Evolutionary conservation across 345 rosid genomes (phyloP).

Genomic region (Lepidium didymum): DNA sequence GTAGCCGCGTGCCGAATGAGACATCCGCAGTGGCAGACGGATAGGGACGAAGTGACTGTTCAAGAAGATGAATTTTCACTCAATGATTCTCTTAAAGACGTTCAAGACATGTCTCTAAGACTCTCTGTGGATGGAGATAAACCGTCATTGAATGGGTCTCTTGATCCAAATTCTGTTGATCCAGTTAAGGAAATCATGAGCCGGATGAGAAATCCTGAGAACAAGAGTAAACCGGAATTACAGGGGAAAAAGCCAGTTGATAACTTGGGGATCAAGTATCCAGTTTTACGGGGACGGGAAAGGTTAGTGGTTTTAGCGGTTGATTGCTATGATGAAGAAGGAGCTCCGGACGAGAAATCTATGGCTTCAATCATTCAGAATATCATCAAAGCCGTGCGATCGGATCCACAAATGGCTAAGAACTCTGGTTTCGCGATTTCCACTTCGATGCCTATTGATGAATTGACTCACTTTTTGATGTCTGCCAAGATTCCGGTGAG

Average conservation of each 20-base stretch:
- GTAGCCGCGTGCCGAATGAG: conserved; percentile 92
- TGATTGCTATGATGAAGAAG: conserved; percentile 67
- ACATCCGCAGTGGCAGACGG: conserved; percentile 93
- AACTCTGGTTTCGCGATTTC: conserved; percentile 70
- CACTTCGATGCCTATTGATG: conserved; percentile 75
- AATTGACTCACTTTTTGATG: conserved; percentile 49
- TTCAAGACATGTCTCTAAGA: conserved; percentile 91
- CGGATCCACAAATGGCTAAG: conserved; percentile 52
- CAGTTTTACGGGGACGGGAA: conserved; percentile 66
- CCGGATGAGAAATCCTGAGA: conserved; percentile 57
- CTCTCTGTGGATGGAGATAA: conserved; percentile 91
- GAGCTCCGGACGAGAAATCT: conserved; percentile 48
- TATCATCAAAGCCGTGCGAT: conserved; percentile 52
- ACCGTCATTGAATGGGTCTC: conserved; percentile 46
- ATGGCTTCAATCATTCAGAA: conserved; percentile 58
- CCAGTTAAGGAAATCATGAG: conserved; percentile 66
- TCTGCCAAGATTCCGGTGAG: conserved; percentile 60
- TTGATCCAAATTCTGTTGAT: conserved; percentile 46
- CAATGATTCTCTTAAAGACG: conserved; percentile 85
- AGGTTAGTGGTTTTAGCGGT: conserved; percentile 63
- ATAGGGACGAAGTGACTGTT: conserved; percentile 64
- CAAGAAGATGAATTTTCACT: conserved; percentile 57
- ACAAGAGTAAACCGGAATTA: conserved; percentile 33
- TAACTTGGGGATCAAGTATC: conserved; percentile 54
- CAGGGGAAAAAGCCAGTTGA: conserved; percentile 44